A percentile compares a stretch with the other conserved stretches of the same genome.
Conservation (phyloP, 2,329 filamentous ascomycete genomes). For the Sporothrix mexicana region DNA sequence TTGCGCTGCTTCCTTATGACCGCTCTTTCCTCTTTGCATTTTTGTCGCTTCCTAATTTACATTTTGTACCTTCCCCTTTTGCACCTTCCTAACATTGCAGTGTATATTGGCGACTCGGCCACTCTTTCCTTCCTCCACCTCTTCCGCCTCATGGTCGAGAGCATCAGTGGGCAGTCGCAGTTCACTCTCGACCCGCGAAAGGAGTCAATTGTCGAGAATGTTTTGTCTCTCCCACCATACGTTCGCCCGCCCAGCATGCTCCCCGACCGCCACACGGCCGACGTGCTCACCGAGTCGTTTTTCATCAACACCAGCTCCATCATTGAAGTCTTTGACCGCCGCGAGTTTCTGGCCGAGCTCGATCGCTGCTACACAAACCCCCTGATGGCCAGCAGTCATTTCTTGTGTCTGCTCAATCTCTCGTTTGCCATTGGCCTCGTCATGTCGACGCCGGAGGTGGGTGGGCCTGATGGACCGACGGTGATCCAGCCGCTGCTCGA, state of each 20-base stretch:
- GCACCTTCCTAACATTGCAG: slow-evolving; percentile 42
- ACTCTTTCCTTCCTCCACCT: slow-evolving; percentile 66
- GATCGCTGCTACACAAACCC: slow-evolving; percentile 62
- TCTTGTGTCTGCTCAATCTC: slow-evolving; percentile 65
- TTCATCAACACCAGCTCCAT: slow-evolving; percentile 65
- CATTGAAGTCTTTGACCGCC: slow-evolving; percentile 63
- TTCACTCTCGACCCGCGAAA: slow-evolving; percentile 66
- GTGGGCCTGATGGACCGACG: slow-evolving; percentile 46
- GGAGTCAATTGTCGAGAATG: slow-evolving; percentile 61
- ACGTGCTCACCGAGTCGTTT: slow-evolving; percentile 62
- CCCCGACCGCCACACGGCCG: slow-evolving; percentile 58
- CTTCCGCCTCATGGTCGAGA: slow-evolving; percentile 65
- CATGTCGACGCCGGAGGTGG: slow-evolving; percentile 59
- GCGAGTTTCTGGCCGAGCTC: slow-evolving; percentile 55
- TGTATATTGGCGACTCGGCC: slow-evolving; percentile 68
- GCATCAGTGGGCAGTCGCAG: slow-evolving; percentile 57
- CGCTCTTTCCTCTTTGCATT: background rate
- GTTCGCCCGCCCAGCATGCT: slow-evolving; percentile 58
- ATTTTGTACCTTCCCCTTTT: background rate
- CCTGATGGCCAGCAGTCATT: slow-evolving; percentile 54
- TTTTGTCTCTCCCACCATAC: slow-evolving; percentile 53
- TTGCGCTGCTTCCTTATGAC: background rate
- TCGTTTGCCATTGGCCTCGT: slow-evolving; percentile 68
- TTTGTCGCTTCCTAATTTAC: background rate
- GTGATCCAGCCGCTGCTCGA: slow-evolving; percentile 59